Evolutionary conservation across 2,329 filamentous ascomycete genomes (phyloP).

Genomic region (Myriosclerotinia curreyana): DNA sequence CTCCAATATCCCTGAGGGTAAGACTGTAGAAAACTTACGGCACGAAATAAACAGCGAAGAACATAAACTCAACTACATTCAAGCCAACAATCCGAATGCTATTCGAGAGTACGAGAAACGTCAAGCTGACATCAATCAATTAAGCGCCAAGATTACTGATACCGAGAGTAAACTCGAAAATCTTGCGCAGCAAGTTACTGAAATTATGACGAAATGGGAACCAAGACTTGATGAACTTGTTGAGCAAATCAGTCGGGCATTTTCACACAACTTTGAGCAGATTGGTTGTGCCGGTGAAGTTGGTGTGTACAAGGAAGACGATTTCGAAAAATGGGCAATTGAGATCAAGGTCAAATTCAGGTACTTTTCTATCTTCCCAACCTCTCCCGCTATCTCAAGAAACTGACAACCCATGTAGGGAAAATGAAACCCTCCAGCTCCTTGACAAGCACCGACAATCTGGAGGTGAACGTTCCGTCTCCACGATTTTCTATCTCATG

Average conservation of each 20-base stretch:
- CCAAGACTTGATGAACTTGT: slow-evolving; percentile 76
- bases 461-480: slow-evolving; percentile 91
- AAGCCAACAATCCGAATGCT: slow-evolving; percentile 71
- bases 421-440: slow-evolving; percentile 77
- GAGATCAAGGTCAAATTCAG: slow-evolving; percentile 95
- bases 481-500: slow-evolving; percentile 99
- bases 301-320: slow-evolving; percentile 79
- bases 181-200: slow-evolving; percentile 57
- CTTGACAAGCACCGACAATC: slow-evolving; percentile 93
- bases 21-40: slow-evolving; percentile 62
- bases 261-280: slow-evolving; percentile 87
- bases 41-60: slow-evolving; percentile 71
- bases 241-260: slow-evolving; percentile 80
- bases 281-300: slow-evolving; percentile 95
- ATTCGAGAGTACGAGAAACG: slow-evolving; percentile 76
- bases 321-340: slow-evolving; percentile 92
- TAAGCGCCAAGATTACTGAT: slow-evolving; percentile 57
- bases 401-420: slow-evolving; percentile 46
- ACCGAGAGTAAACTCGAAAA: slow-evolving; percentile 54
- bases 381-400: neutral
- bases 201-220: slow-evolving; percentile 74
- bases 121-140: slow-evolving; percentile 63
- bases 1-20: slow-evolving; percentile 46
- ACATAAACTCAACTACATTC: slow-evolving; percentile 74
- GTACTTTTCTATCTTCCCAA: slow-evolving; percentile 46